phyloP scores from a whole-genome alignment of 257 asterid genomes.

The Cruciata laevipes region DNA sequence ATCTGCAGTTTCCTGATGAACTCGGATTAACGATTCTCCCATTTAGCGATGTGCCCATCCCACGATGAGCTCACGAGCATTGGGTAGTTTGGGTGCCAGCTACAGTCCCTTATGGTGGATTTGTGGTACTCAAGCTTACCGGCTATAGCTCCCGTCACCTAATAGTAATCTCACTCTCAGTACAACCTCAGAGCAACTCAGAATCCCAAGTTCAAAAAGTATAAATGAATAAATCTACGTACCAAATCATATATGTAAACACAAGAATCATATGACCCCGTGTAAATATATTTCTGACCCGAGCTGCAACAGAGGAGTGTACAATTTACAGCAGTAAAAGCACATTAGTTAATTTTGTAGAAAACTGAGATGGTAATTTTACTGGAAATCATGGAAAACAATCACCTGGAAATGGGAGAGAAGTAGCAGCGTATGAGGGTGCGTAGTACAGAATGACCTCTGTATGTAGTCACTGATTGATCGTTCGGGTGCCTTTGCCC shows the following conservation, averaged over 20 bases:
- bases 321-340: no score
- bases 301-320: conserved; percentile 44
- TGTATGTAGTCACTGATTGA: conserved; percentile 67
- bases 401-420: conserved; percentile 79
- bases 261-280: conserved; percentile 76
- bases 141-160: conserved; percentile 63
- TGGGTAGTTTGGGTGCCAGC: conserved; percentile 82
- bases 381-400: conserved; percentile 1
- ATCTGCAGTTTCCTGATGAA: conserved; percentile 20
- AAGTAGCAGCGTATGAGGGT: conserved; percentile 86
- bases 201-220: background rate
- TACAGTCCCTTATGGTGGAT: conserved; percentile 67
- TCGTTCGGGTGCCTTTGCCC: conserved; percentile 64
- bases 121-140: conserved; percentile 62
- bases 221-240: conserved; percentile 17
- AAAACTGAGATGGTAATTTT: background rate
- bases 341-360: background rate
- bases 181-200: background rate
- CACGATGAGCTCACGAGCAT: conserved; percentile 84
- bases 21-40: conserved; percentile 51
- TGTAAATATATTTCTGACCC: conserved; percentile 86
- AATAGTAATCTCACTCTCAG: conserved; percentile 7
- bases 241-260: conserved; percentile 80
- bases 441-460: conserved; percentile 80
- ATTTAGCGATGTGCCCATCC: conserved; percentile 77